A percentile compares a stretch with the other conserved stretches of the same genome.
These are phyloP conservation scores for Xerocomellus dryophilus DNA, from an alignment of 768 basidiomycete genomes.

Conservation along the genomic window DNA sequence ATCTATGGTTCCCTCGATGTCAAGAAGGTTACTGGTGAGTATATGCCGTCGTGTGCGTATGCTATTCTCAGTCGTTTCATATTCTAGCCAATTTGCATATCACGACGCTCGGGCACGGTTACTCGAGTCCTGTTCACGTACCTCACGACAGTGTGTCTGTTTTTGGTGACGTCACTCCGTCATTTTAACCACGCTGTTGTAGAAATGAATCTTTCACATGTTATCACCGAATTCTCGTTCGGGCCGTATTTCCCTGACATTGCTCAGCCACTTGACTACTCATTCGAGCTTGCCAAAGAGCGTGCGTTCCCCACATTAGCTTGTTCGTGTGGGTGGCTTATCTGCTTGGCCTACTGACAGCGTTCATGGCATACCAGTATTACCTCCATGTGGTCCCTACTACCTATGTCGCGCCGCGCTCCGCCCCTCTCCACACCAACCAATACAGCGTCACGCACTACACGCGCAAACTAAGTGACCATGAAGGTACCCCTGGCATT, in stretches of 20 bases:
- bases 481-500: constrained; percentile 84
- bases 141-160: constrained; percentile 71
- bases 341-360: constrained; percentile 36
- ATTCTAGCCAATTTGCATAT: constrained; percentile 84
- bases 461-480: constrained; percentile 67
- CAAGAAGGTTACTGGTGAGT: constrained; percentile 83
- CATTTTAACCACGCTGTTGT: neutral
- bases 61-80: neutral
- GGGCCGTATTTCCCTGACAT: constrained; percentile 96
- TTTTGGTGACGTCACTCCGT: neutral
- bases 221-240: constrained; percentile 96
- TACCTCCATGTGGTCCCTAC: constrained; percentile 96
- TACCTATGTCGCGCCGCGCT: constrained; percentile 78
- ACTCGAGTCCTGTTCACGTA: constrained; percentile 81
- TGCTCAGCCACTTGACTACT: constrained; percentile 89
- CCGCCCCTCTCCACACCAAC: constrained; percentile 62
- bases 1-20: constrained; percentile 79
- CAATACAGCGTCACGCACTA: constrained; percentile 98
- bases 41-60: neutral
- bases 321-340: neutral
- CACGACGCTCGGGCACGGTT: constrained; percentile 94
- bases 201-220: constrained; percentile 97
- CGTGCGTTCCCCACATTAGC: constrained; percentile 37
- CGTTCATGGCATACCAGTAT: constrained; percentile 90
- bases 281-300: constrained; percentile 69